Percentiles rank a stretch among this genome's conserved stretches.
These are phyloP conservation scores for Trichophyton mentagrophytes DNA, from an alignment of 2,329 filamentous ascomycete genomes.

Conservation along the genomic window DNA sequence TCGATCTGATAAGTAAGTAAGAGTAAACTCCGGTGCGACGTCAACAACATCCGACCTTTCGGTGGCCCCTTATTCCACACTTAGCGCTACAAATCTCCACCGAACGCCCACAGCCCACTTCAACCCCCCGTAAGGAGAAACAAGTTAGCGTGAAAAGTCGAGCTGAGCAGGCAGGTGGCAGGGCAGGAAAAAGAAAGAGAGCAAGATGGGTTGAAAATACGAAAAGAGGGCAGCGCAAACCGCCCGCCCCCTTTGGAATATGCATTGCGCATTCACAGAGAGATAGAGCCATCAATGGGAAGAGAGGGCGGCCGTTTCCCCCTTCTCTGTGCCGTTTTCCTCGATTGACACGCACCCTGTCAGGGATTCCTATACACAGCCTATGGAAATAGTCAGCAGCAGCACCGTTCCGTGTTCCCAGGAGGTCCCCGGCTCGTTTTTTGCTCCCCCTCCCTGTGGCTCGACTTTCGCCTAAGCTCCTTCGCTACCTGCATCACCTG, in stretches of 20 bases:
- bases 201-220: background rate
- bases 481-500: background rate
- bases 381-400: background rate
- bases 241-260: background rate
- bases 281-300: background rate
- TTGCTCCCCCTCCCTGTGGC: background rate
- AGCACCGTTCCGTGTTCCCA: background rate
- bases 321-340: background rate
- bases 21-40: constrained; percentile 2
- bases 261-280: background rate
- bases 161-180: background rate
- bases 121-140: background rate
- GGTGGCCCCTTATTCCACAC: background rate
- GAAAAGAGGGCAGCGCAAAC: background rate
- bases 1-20: constrained; percentile 10
- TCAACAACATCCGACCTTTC: background rate
- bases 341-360: background rate
- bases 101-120: background rate
- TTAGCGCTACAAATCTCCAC: background rate
- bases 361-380: background rate
- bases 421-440: background rate
- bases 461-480: background rate
- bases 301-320: background rate
- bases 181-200: background rate
- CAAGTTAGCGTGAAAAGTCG: background rate